Percentiles rank a stretch among this genome's conserved stretches.
Evolutionary conservation across 495 filamentous ascomycete species (phyloP).

Genomic region (Hypoxylon fuscum): DNA sequence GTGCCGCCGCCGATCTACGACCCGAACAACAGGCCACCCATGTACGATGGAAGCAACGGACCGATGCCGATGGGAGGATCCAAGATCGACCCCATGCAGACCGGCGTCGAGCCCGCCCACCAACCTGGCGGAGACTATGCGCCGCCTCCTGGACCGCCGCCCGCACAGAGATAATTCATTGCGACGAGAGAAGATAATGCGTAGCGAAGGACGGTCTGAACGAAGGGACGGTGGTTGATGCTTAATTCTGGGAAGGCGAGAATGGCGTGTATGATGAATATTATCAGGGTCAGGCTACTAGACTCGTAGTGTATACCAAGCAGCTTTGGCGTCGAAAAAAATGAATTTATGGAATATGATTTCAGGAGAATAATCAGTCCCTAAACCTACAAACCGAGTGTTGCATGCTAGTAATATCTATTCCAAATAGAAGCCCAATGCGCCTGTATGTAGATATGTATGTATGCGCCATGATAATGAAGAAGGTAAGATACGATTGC

Average conservation of each 20-base stretch:
- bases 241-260: background rate
- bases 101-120: constrained; percentile 40
- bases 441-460: constrained; percentile 19
- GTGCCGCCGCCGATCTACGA: constrained; percentile 65
- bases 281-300: background rate
- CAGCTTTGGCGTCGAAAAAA: background rate
- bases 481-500: constrained; percentile 12
- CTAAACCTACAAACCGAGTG: constrained; percentile 14
- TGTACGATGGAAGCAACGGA: constrained; percentile 57
- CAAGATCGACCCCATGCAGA: constrained; percentile 67
- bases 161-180: constrained; percentile 44
- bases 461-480: constrained; percentile 18
- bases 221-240: too few relatives aligned
- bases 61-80: constrained; percentile 61
- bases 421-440: constrained; percentile 23
- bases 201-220: background rate
- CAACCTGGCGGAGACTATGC: constrained; percentile 46
- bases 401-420: constrained; percentile 35
- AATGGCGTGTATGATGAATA: constrained; percentile 5
- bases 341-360: constrained; percentile 8
- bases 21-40: constrained; percentile 58
- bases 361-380: constrained; percentile 10
- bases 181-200: constrained; percentile 17
- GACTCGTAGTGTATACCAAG: constrained; percentile 10
- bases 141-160: constrained; percentile 58